Percentiles rank a stretch among this genome's conserved stretches.
These are phyloP conservation scores for Tuber microsphaerosporum DNA, from an alignment of 495 filamentous ascomycete genomes.

Conservation along the genomic window DNA sequence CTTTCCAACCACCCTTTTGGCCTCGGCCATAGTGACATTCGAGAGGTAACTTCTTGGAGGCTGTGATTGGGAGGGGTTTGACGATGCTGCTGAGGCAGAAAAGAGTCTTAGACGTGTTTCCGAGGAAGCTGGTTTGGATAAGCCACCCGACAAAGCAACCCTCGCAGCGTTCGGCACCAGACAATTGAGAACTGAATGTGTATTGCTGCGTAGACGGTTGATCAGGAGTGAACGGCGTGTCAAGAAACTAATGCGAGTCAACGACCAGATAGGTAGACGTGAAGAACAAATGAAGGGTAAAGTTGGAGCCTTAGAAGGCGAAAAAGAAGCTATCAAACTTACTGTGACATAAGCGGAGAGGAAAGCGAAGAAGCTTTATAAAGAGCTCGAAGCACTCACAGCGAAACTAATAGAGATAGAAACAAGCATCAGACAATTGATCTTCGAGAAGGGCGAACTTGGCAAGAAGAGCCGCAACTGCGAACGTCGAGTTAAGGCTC, in stretches of 20 bases:
- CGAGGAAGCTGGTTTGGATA: slow-evolving; percentile 28
- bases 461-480: slow-evolving; percentile 6
- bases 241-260: slow-evolving; percentile 16
- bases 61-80: slow-evolving; percentile 35
- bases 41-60: slow-evolving; percentile 23
- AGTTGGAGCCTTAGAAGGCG: slow-evolving; percentile 12
- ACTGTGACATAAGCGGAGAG: slow-evolving; percentile 18
- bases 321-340: slow-evolving; percentile 16
- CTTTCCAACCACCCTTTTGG: too few relatives aligned
- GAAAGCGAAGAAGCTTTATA: slow-evolving; percentile 13
- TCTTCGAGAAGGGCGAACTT: slow-evolving; percentile 18
- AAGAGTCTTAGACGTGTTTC: slow-evolving; percentile 30
- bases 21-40: too few relatives aligned
- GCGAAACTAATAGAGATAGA: slow-evolving; percentile 20
- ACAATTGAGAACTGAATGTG: slow-evolving; percentile 28
- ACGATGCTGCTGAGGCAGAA: slow-evolving; percentile 36
- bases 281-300: slow-evolving; percentile 11
- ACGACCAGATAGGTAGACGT: slow-evolving; percentile 17
- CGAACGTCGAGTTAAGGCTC: slow-evolving; percentile 9
- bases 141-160: slow-evolving; percentile 31
- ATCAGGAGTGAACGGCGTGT: slow-evolving; percentile 23
- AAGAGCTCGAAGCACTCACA: slow-evolving; percentile 23
- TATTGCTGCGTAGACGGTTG: slow-evolving; percentile 19
- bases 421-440: slow-evolving; percentile 11
- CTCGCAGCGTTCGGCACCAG: slow-evolving; percentile 38